Base-by-base conservation (phyloP, 768 basidiomycete species). In the Hemileccinum rubropunctum region DNA sequence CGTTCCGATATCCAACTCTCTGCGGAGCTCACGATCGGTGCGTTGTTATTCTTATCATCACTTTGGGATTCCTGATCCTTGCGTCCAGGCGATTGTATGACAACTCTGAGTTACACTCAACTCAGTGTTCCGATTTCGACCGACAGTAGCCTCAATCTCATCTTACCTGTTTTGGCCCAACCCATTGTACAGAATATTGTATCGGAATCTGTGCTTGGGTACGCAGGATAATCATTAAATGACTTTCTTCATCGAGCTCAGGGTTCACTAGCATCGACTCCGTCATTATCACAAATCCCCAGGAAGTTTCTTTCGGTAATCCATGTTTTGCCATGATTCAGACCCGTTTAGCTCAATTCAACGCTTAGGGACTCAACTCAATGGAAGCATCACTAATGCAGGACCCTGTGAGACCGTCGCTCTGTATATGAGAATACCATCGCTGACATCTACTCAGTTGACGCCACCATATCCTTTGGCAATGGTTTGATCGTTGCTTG, bases 111-210 rank as follows among this genome's bases (percentile, higher is more conserved):
- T n/a, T 86, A 84, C 59, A 75, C 73, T 6, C 87, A 90, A 58
- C 57, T 59, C 23, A 64, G 62, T 37, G 75, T 90, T 15, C 75
- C 80, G 1, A 83, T 80, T 15, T 60, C 67, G 21, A 88, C 87
- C 0, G 87, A 88, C 59, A 61, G 74, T 15, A 81, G 73, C 38
- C 70, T 89, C 48, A 72, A 84, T 53, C 64, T 84, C 32, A 79
- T 89, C 45, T 71, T 90, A 6, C 87, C 86, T 6, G 60, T 85
- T 36, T 76, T 90, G 50, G 87, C 87, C 0, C 73, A 79, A 45
- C 87, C 87, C 4, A 87, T 90, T 48, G 86, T 89, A 6, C 84
- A 88, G 63, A 80, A 78, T 53, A 76, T 89, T 48, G 83, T 89
- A 36, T 72, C 76, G 6, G 79, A 73, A 15, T 78, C 83, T 15